Base-by-base conservation (phyloP, 2,329 filamentous ascomycete genomes). In the Claviceps spartinae region DNA sequence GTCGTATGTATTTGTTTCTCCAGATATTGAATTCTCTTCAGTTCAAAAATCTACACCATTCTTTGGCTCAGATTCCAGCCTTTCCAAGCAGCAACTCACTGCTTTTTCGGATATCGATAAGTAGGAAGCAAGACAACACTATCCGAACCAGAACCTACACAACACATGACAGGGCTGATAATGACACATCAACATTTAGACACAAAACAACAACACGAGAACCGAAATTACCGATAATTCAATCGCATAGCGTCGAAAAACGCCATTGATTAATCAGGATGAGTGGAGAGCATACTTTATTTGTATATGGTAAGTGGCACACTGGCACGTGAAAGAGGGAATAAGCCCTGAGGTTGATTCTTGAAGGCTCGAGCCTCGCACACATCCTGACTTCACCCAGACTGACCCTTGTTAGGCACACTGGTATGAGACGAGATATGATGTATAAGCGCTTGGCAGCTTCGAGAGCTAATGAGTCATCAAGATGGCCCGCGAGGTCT, bases 401-500 rank as follows among this genome's bases (percentile, higher is more conserved):
- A 41, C 4, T 52, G n/a, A 52, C 22, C 22, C 6, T 44, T 2
- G 22, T 24, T 49, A 64, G 68, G 68, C 53, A 70, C 67, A 34
- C 57, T 70, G 62, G 67, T 70, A 61, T 42, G 57, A 48, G 5
- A 48, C 14, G 11, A 3, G 13, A 13, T 34, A 46, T 16, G 9
- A 38, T 24, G 8, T 7, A 18, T 44, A 46, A 8, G 16, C 41
- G 36, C 40, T 22, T 16, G 13, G 30, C n/a, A 16, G 16, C 5
- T 16, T 24, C 38, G 20, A n/a, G 54, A 63, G 51, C 64, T 65
- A 54, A 62, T 55, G 50, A 30, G 7, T 16, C 18, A 1, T 8
- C 6, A 47, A 72, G 70, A 96, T 96, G 89, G 86, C 84, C n/a
- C 81, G 85, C 0, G 80, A 85, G 62, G 83, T 97, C 61, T 88